phyloP scores from a whole-genome alignment of 495 filamentous ascomycete species.

The Aspergillus affinis region DNA sequence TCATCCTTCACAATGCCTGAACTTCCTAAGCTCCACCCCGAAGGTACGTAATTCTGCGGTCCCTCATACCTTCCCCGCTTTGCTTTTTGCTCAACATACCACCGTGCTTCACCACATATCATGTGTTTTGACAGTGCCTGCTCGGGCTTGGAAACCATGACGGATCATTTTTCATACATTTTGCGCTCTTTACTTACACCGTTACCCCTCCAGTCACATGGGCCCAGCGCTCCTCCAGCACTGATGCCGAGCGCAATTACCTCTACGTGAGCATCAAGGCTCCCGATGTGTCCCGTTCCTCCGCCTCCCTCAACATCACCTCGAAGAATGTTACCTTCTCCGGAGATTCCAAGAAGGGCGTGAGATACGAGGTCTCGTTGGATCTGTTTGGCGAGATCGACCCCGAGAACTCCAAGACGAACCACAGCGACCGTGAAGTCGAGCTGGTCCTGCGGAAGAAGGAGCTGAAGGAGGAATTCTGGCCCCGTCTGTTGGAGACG shows the following conservation, averaged over 20 bases:
- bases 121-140: background rate
- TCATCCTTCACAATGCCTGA: constrained; percentile 29
- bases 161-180: background rate
- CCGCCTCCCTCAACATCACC: constrained; percentile 77
- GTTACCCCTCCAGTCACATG: constrained; percentile 69
- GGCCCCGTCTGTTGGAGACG: constrained; percentile 92
- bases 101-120: background rate
- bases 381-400: constrained; percentile 93
- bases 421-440: constrained; percentile 81
- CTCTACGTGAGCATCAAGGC: constrained; percentile 88
- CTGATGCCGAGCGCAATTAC: constrained; percentile 82
- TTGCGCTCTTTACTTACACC: constrained; percentile 20
- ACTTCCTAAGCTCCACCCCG: constrained; percentile 33
- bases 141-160: background rate
- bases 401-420: constrained; percentile 69
- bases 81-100: constrained; percentile 7
- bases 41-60: constrained; percentile 38
- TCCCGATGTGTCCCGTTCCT: constrained; percentile 68
- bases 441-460: constrained; percentile 95
- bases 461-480: constrained; percentile 86
- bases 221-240: constrained; percentile 89
- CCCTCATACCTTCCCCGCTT: constrained; percentile 38
- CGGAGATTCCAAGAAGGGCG: constrained; percentile 78
- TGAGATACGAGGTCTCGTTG: constrained; percentile 80
- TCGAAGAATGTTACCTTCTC: constrained; percentile 75